Conservation (phyloP, 2,329 filamentous ascomycete species). For the Onygenales sp. region DNA sequence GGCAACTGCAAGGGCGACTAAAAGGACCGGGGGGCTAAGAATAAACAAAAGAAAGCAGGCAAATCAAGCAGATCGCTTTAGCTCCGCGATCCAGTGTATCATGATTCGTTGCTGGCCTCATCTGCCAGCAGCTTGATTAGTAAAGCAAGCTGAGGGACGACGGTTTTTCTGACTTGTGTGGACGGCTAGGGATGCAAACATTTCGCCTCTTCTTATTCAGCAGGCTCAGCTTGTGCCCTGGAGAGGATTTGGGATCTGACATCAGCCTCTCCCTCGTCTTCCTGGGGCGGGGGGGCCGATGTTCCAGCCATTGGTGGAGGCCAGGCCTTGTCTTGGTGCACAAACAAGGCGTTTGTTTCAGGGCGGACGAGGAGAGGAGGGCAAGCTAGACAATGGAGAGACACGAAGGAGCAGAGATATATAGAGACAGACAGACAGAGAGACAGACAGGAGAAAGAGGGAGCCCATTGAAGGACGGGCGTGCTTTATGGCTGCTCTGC, state of each 20-base stretch:
- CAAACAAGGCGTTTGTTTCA: background rate
- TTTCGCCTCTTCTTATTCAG: no score
- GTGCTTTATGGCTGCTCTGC: no score
- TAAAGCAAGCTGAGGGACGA: no score
- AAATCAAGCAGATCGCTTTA: constrained; percentile 1
- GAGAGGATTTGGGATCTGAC: no score
- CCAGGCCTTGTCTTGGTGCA: background rate
- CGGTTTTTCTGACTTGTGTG: no score
- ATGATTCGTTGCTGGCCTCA: background rate
- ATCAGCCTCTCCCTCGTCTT: no score
- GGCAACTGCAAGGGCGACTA: background rate
- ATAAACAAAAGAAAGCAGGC: background rate
- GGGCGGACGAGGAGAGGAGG: background rate
- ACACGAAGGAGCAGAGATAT: background rate
- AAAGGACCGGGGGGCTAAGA: background rate
- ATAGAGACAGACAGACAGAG: no score
- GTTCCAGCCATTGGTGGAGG: background rate
- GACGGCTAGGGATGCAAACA: no score
- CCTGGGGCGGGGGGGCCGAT: background rate
- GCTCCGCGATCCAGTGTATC: background rate
- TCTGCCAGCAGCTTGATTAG: no score
- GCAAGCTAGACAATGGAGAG: background rate
- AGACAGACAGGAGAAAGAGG: no score
- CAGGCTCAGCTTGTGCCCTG: no score
- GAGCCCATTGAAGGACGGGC: no score